phyloP scores from a whole-genome alignment of 1,284 basidiomycete species.

The Peniophora sp. region DNA sequence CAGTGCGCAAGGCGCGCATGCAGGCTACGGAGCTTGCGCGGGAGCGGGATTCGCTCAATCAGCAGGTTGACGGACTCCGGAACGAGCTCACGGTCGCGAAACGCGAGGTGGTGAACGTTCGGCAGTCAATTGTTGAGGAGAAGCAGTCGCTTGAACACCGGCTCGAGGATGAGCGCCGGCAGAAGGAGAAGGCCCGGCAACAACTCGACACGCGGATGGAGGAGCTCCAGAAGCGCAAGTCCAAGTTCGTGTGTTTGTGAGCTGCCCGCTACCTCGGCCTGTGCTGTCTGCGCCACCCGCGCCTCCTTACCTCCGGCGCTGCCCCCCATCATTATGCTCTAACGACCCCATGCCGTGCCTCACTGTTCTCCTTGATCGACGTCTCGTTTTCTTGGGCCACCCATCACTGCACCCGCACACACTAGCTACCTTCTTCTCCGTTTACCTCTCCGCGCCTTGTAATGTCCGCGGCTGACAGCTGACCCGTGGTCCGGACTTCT shows the following conservation, averaged over 20 bases:
- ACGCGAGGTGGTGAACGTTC: constrained; percentile 68
- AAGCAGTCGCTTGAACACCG: constrained; percentile 76
- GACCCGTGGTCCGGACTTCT: too few species aligned
- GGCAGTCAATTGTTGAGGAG: constrained; percentile 75
- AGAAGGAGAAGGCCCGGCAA: constrained; percentile 74
- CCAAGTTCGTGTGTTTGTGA: constrained; percentile 78
- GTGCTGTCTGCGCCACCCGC: too few species aligned
- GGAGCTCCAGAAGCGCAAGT: constrained; percentile 73
- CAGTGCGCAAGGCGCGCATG: constrained; percentile 85
- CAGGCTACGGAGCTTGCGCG: constrained; percentile 81
- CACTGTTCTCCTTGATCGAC: constrained; percentile 6
- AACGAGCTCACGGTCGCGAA: constrained; percentile 68
- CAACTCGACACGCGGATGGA: constrained; percentile 83
- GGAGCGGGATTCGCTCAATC: constrained; percentile 69
- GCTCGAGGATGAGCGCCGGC: constrained; percentile 74
- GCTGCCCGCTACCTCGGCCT: constrained; percentile 4
- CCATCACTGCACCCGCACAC: too few species aligned
- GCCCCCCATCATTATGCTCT: background rate
- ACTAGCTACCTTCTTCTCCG: too few species aligned
- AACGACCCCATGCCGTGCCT: constrained; percentile 4
- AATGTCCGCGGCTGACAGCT: too few species aligned
- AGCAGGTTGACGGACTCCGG: constrained; percentile 57
- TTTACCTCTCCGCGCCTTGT: too few species aligned
- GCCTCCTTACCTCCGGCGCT: background rate
- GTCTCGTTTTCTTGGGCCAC: too few species aligned